Base-by-base conservation (phyloP, 2,329 filamentous ascomycete genomes). In the Trichophyton simii region DNA sequence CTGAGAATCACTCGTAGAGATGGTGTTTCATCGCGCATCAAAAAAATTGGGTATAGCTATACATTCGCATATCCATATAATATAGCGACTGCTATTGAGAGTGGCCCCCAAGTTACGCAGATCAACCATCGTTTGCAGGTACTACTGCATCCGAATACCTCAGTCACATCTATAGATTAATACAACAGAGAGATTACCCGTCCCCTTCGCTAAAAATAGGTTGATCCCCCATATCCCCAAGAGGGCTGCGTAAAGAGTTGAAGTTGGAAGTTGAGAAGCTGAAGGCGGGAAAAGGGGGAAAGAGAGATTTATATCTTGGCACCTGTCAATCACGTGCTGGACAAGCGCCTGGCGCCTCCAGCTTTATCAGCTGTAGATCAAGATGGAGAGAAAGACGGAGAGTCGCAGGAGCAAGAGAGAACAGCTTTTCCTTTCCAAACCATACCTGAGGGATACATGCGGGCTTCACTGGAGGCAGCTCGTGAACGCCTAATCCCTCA, bases 401-500 rank as follows among this genome's bases (percentile, higher is more conserved):
- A 28, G 11, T 22, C 11, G 9, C 20, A 52, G 46, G 46, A 52
- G 46, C 20, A 52, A 52, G 20, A 52, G 22, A 52, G 25, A 25
- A 22, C 20, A 13, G 8, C 13, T 5, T 8, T 36, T 36, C 9
- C 13, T 20, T 38, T 31, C 52, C n/a, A 2, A n/a, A 52, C 13
- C 46, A 28, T 15, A 52, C 13, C 13, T 9, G 46, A 52, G 22
- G 15, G 34, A 28, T 36, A 52, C 57, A 11, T 20, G 62, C 62
- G 61, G 63, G 46, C 48, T 62, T 62, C 67, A 68, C 65, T 68
- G 67, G 64, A 67, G 59, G n/a, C 38, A 48, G 63, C 60, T 60
- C 63, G 63, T 67, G 64, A 55, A 67, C 71, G 71, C 68, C 60
- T 66, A 63, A 63, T 63, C 64, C 63, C 63, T 64, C 63, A 75